phyloP scores from a whole-genome alignment of 1,284 basidiomycete species.

The Xerocomus nothofagi region DNA sequence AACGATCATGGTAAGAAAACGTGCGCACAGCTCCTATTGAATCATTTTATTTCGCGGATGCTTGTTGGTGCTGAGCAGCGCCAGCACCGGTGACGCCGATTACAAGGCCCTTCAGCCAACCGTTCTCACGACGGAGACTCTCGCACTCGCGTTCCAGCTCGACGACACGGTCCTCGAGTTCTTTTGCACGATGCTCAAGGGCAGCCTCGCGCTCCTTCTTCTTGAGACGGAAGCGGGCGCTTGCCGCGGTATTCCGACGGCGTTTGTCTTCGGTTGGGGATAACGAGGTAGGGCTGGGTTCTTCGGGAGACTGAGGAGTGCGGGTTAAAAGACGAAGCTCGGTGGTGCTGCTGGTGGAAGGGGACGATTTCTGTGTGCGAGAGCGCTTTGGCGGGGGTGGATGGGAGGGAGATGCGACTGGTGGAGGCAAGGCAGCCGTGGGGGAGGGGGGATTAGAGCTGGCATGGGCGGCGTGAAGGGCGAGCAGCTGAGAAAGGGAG shows the following conservation, averaged over 20 bases:
- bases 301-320: slow-evolving; percentile 29
- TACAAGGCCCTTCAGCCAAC: slow-evolving; percentile 91
- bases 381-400: slow-evolving; percentile 23
- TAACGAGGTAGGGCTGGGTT: slow-evolving; percentile 28
- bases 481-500: slow-evolving; percentile 65
- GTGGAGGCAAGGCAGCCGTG: slow-evolving; percentile 13
- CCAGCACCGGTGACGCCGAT: slow-evolving; percentile 80
- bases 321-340: slow-evolving; percentile 41
- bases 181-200: slow-evolving; percentile 86
- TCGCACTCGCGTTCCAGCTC: slow-evolving; percentile 92
- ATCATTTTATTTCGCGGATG: slow-evolving; percentile 19
- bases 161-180: slow-evolving; percentile 80
- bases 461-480: slow-evolving; percentile 48
- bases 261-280: slow-evolving; percentile 85
- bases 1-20: not conserved
- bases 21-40: slow-evolving; percentile 1
- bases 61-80: slow-evolving; percentile 34
- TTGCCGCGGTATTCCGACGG: slow-evolving; percentile 92
- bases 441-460: slow-evolving; percentile 22
- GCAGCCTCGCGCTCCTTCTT: slow-evolving; percentile 98
- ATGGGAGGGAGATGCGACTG: slow-evolving; percentile 8
- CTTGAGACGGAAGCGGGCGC: slow-evolving; percentile 96
- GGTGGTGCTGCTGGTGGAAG: slow-evolving; percentile 37
- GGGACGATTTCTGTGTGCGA: slow-evolving; percentile 23
- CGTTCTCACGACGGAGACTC: slow-evolving; percentile 88